These are phyloP conservation scores for Auriscalpium vulgare DNA, from an alignment of 768 basidiomycete genomes.

Conservation along the genomic window DNA sequence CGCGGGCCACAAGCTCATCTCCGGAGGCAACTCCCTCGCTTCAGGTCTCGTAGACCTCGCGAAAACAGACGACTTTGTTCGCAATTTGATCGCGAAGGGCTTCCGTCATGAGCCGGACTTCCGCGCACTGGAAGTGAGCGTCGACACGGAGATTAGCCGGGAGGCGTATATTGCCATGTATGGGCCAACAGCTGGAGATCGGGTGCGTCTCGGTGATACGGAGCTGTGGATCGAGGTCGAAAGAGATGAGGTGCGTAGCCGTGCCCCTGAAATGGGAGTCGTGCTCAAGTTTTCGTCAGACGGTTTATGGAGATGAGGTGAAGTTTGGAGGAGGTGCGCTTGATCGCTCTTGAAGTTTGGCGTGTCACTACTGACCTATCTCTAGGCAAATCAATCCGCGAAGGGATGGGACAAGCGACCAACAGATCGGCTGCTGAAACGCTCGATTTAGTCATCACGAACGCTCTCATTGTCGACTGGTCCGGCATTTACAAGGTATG, in stretches of 20 bases:
- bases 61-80: constrained; percentile 40
- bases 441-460: constrained; percentile 91
- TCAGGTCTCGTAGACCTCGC: constrained; percentile 41
- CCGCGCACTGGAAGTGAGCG: constrained; percentile 40
- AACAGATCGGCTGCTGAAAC: constrained; percentile 56
- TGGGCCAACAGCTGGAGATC: constrained; percentile 90
- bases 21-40: constrained; percentile 76
- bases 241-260: constrained; percentile 54
- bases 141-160: constrained; percentile 51
- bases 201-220: constrained; percentile 84
- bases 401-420: constrained; percentile 94
- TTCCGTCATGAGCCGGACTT: constrained; percentile 71
- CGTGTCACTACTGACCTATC: neutral
- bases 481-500: constrained; percentile 86
- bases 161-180: constrained; percentile 88
- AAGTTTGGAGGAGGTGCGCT: constrained; percentile 88
- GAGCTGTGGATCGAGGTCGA: constrained; percentile 90
- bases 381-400: constrained; percentile 84
- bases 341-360: constrained; percentile 4
- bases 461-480: constrained; percentile 92
- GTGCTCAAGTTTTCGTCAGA: constrained; percentile 30
- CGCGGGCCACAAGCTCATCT: constrained; percentile 60
- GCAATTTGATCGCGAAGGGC: constrained; percentile 43
- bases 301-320: constrained; percentile 91
- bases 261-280: neutral